Evolutionary conservation across 1,284 basidiomycete species (phyloP), one percentile per base, ranked within the genome.

Genomic region (Heterobasidion irregulare): DNA sequence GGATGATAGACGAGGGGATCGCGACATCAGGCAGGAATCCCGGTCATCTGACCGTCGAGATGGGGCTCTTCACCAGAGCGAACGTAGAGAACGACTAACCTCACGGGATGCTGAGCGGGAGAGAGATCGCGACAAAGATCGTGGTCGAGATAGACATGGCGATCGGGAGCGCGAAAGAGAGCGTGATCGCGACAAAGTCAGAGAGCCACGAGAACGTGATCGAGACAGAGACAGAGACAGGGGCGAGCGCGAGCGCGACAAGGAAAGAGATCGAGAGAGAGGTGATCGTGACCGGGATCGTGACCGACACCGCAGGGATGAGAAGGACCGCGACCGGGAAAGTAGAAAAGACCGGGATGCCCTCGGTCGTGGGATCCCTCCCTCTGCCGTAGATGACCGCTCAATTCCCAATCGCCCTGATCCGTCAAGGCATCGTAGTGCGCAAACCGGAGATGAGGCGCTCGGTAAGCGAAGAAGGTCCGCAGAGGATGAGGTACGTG

Each of bases 391-490:
- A 18, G 82, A 84, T 51, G 81, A 84, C 26, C 76, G 82, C 52
- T 70, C 67, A 47, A 68, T 80, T 49, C 79, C 82, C 15, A 75
- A 74, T 57, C 75, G 84, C 54, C 79, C 83, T 44, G 86, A 88
- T 58, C 66, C 73, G 35, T 67, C 74, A 16, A 74, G 84, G 57
- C 82, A 84, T 65, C 74, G 82, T 10, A 73, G 70, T 56, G 58
- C 68, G 15, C 73, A 68, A 45, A 65, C 66, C 41, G 66, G 65
- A 35, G 87, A 80, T 45, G 78, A 88, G 50, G 73, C 71, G 6
- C 75, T 86, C 36, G 86, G 85, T 46, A 90, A 89, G 68, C 76
- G 87, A 63, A 75, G 84, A 59, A 73, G 87, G 58, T 70, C 76
- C 26, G 65, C 74, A 0, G 84, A 86, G 44, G 87, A 90, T 57